Conservation (phyloP, 2,329 filamentous ascomycete genomes). For the Ceratocystis albifundus region DNA sequence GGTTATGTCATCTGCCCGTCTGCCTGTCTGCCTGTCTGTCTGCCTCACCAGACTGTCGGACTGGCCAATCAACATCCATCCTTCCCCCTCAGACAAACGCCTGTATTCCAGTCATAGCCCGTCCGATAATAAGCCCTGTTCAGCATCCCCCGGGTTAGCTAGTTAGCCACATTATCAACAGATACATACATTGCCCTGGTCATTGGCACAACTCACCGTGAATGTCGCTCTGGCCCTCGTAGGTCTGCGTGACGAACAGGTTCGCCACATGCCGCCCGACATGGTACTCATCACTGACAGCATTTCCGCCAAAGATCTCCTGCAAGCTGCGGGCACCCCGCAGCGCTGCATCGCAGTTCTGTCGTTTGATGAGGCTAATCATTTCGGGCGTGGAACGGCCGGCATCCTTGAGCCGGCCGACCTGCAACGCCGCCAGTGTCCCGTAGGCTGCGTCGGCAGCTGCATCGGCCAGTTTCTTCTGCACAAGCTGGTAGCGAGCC, state of each 20-base stretch:
- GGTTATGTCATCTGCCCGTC: too few relatives aligned
- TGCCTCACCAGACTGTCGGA: too few relatives aligned
- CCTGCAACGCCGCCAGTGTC: conserved; percentile 79
- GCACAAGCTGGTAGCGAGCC: conserved; percentile 89
- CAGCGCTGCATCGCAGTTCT: conserved; percentile 89
- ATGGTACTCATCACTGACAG: conserved; percentile 92
- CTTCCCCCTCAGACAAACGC: conserved; percentile 52
- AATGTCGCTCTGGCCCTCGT: conserved; percentile 97
- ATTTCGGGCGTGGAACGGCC: conserved; percentile 85
- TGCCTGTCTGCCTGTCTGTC: too few relatives aligned
- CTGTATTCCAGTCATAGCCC: conserved; percentile 63
- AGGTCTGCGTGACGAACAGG: conserved; percentile 93
- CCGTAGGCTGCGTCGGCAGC: conserved; percentile 84
- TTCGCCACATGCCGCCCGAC: conserved; percentile 94
- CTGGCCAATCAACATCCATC: too few relatives aligned
- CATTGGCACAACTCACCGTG: conserved; percentile 55
- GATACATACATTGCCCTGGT: background rate
- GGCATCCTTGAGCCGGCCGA: conserved; percentile 84
- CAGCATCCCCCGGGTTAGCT: background rate
- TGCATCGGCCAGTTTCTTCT: conserved; percentile 95
- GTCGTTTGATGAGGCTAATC: conserved; percentile 92
- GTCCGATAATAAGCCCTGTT: conserved; percentile 55
- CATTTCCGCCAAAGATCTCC: conserved; percentile 94
- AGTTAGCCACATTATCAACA: background rate
- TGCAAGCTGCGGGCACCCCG: conserved; percentile 69